Base-by-base conservation (phyloP, 176 grass and related monocot genomes). In the Rhynchospora pubera region DNA sequence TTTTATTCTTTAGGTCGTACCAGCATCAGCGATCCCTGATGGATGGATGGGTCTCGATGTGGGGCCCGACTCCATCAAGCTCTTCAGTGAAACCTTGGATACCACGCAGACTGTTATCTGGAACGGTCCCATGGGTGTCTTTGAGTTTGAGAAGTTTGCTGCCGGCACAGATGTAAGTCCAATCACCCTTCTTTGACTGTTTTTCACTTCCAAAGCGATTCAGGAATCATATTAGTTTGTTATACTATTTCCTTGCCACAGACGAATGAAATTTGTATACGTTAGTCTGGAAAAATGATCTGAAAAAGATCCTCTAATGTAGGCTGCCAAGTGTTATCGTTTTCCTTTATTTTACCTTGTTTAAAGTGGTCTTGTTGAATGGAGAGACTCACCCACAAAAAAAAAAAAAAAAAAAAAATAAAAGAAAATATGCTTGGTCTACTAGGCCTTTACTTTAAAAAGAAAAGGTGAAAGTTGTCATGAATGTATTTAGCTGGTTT, bases 81-180 rank as follows among this genome's bases (percentile, higher is more conserved):
- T 88, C 44, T 98, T 93, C 84, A 85, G 65, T 44, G 90, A 93
- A 79, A 73, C 51, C 0, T 83, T 98, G 84, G 85, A 79, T 58
- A 91, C 88, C 63, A 82, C 77, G 42, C 59, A 88, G 84, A 94
- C 92, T 77, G 62, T 94, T 32, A 98, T 98, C 74, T 98, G 95
- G 95, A 98, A 98, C 10, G 95, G 95, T 56, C 95, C 95, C 15
- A 91, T 98, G 95, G 92, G 95, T 81, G 95, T 98, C 30, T 98
- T 98, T 19, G 95, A 98, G 86, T 98, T 98, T 73, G 87, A 91
- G 78, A 94, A 98, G 84, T 98, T 98, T 21, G 95, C 95, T 5
- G 89, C 75, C 51, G 92, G 95, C 71, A 98, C 92, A 78, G 90
- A 98, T 63, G 95, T 97, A 70, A 86, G 85, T 84, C 63, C 51